Evolutionary conservation across 2,329 filamentous ascomycete species (phyloP).

Genomic region (Diplocarpon mali): DNA sequence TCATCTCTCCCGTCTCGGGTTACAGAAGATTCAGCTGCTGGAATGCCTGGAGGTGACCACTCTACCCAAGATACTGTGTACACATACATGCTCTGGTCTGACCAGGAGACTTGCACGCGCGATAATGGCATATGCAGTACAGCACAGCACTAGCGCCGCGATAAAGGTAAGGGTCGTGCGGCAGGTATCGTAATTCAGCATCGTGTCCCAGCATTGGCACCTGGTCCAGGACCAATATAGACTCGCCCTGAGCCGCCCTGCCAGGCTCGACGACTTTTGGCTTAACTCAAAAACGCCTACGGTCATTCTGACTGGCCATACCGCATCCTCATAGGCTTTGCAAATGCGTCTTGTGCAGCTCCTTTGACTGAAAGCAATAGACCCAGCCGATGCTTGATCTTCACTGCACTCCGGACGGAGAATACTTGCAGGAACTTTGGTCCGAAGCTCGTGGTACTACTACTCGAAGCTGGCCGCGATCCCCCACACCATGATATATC

Average conservation of each 20-base stretch:
- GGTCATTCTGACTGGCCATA: constrained; percentile 14
- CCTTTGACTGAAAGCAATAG: constrained; percentile 21
- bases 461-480: constrained; percentile 5
- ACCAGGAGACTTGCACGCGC: constrained; percentile 14
- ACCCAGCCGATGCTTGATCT: constrained; percentile 21
- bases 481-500: constrained; percentile 17
- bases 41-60: no score
- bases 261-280: constrained; percentile 5
- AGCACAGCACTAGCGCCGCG: constrained; percentile 15
- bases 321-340: constrained; percentile 7
- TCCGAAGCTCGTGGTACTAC: constrained; percentile 13
- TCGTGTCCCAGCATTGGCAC: constrained; percentile 3
- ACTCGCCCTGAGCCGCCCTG: constrained; percentile 18
- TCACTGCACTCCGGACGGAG: no score
- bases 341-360: not conserved
- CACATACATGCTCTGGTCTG: no score
- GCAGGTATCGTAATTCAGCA: no score
- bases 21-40: no score
- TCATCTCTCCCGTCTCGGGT: no score
- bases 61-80: no score
- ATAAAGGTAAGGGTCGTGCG: constrained; percentile 11
- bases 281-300: constrained; percentile 3
- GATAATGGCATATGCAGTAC: constrained; percentile 13
- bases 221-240: constrained; percentile 20
- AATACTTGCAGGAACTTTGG: constrained; percentile 1